A percentile compares a stretch with the other conserved stretches of the same genome.
phyloP scores from a whole-genome alignment of 352 stramenopile species.

The Sclerospora graminicola region DNA sequence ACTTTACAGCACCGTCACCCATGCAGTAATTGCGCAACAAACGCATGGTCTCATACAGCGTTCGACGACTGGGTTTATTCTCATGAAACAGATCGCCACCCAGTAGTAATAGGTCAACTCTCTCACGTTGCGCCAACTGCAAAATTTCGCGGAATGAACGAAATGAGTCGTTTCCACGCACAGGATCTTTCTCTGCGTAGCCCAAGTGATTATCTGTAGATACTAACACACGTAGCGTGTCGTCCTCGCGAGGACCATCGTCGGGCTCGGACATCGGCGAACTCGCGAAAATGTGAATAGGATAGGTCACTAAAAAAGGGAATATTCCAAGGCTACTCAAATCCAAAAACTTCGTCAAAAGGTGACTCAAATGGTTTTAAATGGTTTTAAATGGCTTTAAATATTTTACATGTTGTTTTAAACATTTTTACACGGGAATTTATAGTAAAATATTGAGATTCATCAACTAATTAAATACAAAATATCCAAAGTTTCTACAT shows the following conservation, averaged over 20 bases:
- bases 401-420: too few relatives aligned
- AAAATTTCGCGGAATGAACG: conserved; percentile 85
- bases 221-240: conserved; percentile 87
- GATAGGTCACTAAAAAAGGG: too few relatives aligned
- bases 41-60: conserved; percentile 95
- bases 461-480: too few relatives aligned
- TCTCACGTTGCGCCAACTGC: conserved; percentile 42
- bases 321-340: too few relatives aligned
- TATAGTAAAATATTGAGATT: too few relatives aligned
- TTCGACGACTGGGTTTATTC: conserved; percentile 95
- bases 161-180: conserved; percentile 91
- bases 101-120: conserved; percentile 90
- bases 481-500: too few relatives aligned
- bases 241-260: conserved; percentile 11
- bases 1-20: conserved; percentile 73
- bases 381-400: too few relatives aligned
- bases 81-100: conserved; percentile 99
- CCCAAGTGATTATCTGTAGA: conserved; percentile 99
- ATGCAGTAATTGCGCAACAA: conserved; percentile 94
- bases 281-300: too few relatives aligned
- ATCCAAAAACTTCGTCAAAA: too few relatives aligned
- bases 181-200: conserved; percentile 92
- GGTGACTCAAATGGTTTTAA: too few relatives aligned
- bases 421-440: too few relatives aligned
- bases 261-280: conserved; percentile 10